A percentile compares a stretch with the other conserved stretches of the same genome.
Evolutionary conservation across 192 early-diverging fungal genomes (phyloP).

Genomic region (Physocladia obscura): DNA sequence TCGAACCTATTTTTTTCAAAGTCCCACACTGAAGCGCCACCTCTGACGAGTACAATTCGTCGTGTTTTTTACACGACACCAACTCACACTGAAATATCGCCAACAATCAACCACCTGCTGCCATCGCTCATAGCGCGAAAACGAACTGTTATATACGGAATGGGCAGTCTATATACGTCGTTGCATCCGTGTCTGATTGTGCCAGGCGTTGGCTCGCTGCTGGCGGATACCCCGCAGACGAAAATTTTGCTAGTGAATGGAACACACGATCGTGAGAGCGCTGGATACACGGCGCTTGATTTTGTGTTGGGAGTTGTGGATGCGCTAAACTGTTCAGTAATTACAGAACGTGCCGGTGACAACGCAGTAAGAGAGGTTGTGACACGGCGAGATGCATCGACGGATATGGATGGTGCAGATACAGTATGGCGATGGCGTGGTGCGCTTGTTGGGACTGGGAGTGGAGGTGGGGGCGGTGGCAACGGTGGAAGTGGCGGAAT

Average conservation of each 20-base stretch:
- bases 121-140: constrained; percentile 47
- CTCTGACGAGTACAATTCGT: constrained; percentile 53
- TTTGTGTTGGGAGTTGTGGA: constrained; percentile 68
- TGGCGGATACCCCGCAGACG: constrained; percentile 29
- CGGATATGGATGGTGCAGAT: constrained; percentile 35
- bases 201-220: constrained; percentile 46
- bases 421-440: constrained; percentile 31
- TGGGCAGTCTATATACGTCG: constrained; percentile 74
- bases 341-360: constrained; percentile 25
- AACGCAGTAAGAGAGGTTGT: constrained; percentile 23
- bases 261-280: constrained; percentile 66
- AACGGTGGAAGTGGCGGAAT: not conserved
- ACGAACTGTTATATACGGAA: constrained; percentile 64
- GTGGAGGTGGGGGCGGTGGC: not conserved
- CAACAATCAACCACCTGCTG: constrained; percentile 62
- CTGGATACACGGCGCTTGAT: constrained; percentile 69
- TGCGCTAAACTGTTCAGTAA: constrained; percentile 58
- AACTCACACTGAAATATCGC: constrained; percentile 66
- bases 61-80: constrained; percentile 70
- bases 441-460: constrained; percentile 8
- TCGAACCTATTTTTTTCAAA: constrained; percentile 62
- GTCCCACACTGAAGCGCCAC: constrained; percentile 29
- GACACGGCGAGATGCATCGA: constrained; percentile 14
- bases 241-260: constrained; percentile 75
- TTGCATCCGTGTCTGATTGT: constrained; percentile 72